Evolutionary conservation across 2,329 filamentous ascomycete genomes (phyloP).

Genomic region (Sarocladiaceae sp.): DNA sequence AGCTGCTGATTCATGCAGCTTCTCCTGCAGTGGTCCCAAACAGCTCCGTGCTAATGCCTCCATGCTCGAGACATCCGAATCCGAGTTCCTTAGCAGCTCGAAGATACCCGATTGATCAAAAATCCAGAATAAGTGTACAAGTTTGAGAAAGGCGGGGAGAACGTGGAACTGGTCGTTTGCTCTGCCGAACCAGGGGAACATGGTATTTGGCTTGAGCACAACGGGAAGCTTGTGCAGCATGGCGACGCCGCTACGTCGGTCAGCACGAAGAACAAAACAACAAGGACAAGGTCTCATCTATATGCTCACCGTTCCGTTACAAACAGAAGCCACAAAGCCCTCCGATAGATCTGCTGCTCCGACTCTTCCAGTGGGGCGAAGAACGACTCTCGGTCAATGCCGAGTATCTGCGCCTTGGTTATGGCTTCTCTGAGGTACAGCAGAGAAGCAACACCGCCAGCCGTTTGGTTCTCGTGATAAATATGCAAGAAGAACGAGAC

Average conservation of each 20-base stretch:
- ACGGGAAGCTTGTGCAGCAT: constrained; percentile 46
- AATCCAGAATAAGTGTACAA: constrained; percentile 44
- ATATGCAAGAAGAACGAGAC: constrained; percentile 49
- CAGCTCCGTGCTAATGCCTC: constrained; percentile 25
- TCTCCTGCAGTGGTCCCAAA: constrained; percentile 36
- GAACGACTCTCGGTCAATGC: constrained; percentile 38
- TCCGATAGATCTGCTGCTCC: constrained; percentile 40
- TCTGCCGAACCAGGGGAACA: constrained; percentile 25
- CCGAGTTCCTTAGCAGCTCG: constrained; percentile 37
- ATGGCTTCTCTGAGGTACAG: constrained; percentile 46
- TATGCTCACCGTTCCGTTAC: constrained; percentile 39
- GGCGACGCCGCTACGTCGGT: constrained; percentile 36
- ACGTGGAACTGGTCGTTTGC: constrained; percentile 37
- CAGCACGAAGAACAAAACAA: not conserved
- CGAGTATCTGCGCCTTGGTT: constrained; percentile 46
- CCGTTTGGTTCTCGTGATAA: constrained; percentile 44
- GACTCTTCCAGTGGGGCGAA: constrained; percentile 29
- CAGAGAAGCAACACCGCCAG: constrained; percentile 41
- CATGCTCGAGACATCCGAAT: constrained; percentile 25
- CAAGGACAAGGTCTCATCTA: no score
- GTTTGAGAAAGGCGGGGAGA: constrained; percentile 43
- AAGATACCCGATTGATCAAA: constrained; percentile 47
- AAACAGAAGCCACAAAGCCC: constrained; percentile 44
- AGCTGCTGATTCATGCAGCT: constrained; percentile 21
- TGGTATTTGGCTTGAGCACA: constrained; percentile 36